Evolutionary conservation across 2,329 filamentous ascomycete species (phyloP).

Genomic region (Monilinia fructicola): DNA sequence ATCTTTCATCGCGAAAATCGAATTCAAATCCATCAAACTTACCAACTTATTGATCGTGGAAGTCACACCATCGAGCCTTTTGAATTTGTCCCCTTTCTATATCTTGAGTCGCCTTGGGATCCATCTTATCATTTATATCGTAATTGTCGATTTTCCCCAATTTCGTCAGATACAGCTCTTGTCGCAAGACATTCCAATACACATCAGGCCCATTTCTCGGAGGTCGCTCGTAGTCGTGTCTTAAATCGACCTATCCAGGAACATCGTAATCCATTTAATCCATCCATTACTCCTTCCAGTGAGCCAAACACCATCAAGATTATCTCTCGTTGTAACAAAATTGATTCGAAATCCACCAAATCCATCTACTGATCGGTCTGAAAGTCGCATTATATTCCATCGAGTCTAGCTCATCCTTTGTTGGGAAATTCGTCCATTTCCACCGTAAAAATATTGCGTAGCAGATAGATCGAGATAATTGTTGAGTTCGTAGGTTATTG

Average conservation of each 20-base stretch:
- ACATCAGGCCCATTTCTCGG: background rate
- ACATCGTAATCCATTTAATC: too few species aligned
- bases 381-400: background rate
- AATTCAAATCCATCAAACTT: too few species aligned
- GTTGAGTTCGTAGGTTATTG: background rate
- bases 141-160: background rate
- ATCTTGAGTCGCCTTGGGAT: too few species aligned
- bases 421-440: background rate
- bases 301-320: too few species aligned
- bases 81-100: background rate
- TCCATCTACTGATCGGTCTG: background rate
- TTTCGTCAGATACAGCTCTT: background rate
- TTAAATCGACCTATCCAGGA: too few species aligned
- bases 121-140: background rate
- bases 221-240: too few species aligned
- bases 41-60: background rate
- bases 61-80: background rate
- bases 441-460: background rate
- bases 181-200: too few species aligned
- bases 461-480: background rate
- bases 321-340: background rate
- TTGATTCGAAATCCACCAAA: background rate
- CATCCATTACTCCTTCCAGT: too few species aligned
- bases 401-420: background rate
- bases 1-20: too few species aligned